Evolutionary conservation across 345 rosid genomes (phyloP), one percentile per base, ranked within the genome.

Genomic region (Rhizophora apiculata): DNA sequence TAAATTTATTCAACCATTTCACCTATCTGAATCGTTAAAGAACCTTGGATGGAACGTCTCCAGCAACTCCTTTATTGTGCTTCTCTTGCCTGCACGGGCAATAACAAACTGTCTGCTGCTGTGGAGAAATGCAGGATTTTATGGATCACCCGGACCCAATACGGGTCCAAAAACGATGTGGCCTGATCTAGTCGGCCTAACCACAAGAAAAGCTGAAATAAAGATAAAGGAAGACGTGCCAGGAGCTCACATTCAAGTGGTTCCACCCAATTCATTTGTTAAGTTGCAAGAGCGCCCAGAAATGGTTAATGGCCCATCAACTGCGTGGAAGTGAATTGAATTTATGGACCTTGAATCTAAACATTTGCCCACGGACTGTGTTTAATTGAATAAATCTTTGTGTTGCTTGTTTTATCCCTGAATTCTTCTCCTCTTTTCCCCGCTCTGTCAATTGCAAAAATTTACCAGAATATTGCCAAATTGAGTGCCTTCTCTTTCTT

Each of bases 131-230:
- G n/a, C 78, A 85, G 82, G 82, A 62, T 59, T 68, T 18, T 67
- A 68, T 13, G 85, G 82, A 51, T 30, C 67, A 22, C 24, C 36
- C 27, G 83, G 76, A 65, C 30, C 76, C 46, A 79, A 56, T 61
- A 19, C 71, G 29, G 58, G 46, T 8, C 8, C 48, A 9, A 79
- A 79, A 68, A 74, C 20, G 62, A 65, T 70, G n/a, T 87, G 92
- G 86, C 88, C 87, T 0, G 89, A 84, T 72, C 63, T 85, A 49
- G 85, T 83, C 15, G 92, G 87, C 10, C 56, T 78, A 22, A 68
- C 71, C 8, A 79, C 79, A 0, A 83, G 79, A 10, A 87, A 79
- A 80, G 86, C 85, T 6, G 82, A 83, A 65, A 75, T 66, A 62
- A 86, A 82, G 73, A 76, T 86, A 32, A 86, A 84, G 64, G 79